A percentile compares a stretch with the other conserved stretches of the same genome.
Conservation (phyloP, 164 flowering plant genomes). For the Protea cynaroides region DNA sequence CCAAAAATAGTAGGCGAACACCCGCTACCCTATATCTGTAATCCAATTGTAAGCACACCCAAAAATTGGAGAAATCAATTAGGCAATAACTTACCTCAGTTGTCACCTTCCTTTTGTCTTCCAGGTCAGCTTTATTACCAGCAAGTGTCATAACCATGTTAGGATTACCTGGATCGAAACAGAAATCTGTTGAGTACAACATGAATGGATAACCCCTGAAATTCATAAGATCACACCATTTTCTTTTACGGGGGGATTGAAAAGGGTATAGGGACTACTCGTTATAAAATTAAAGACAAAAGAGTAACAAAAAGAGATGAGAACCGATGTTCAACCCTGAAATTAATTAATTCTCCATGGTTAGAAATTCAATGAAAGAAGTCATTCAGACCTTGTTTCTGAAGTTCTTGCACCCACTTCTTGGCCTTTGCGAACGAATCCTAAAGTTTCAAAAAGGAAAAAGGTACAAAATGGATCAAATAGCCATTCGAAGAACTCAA, state of each 20-base stretch:
- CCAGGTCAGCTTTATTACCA: constrained; percentile 80
- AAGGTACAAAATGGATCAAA: neutral
- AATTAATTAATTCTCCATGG: neutral
- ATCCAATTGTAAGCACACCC: too few relatives aligned
- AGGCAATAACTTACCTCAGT: constrained; percentile 38
- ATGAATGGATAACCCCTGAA: neutral
- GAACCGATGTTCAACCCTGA: neutral
- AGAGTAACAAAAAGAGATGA: neutral
- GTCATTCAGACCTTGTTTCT: constrained; percentile 44
- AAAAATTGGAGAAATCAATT: neutral
- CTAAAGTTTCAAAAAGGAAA: constrained; percentile 21
- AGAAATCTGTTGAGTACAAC: neutral
- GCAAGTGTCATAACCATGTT: constrained; percentile 92
- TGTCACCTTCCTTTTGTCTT: constrained; percentile 61
- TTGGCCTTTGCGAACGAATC: constrained; percentile 57
- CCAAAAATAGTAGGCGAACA: too few relatives aligned
- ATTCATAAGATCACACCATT: neutral
- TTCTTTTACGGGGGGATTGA: too few relatives aligned
- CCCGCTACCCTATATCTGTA: too few relatives aligned
- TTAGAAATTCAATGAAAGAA: neutral
- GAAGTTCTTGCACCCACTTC: constrained; percentile 72
- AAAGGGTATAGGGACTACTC: too few relatives aligned
- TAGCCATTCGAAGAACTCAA: neutral
- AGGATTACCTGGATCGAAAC: constrained; percentile 53
- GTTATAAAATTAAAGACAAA: neutral